A percentile compares a stretch with the other conserved stretches of the same genome.
Evolutionary conservation across 495 filamentous ascomycete species (phyloP).

Genomic region (Cairneyella variabilis): DNA sequence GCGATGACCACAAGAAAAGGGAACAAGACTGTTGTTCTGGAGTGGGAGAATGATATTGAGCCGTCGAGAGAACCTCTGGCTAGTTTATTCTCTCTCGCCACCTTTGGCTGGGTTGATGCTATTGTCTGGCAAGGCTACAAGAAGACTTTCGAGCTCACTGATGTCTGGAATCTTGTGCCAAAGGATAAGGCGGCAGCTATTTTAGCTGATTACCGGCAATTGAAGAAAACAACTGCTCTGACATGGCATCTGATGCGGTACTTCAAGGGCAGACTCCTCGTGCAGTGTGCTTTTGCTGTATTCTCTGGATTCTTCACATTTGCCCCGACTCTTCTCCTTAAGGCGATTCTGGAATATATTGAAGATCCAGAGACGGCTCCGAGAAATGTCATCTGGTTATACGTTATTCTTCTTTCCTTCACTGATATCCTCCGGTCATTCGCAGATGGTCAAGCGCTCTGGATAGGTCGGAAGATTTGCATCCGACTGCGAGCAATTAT

Average conservation of each 20-base stretch:
- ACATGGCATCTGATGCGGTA: constrained; percentile 78
- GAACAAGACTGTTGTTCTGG: constrained; percentile 81
- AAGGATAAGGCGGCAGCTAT: constrained; percentile 82
- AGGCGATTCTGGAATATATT: constrained; percentile 88
- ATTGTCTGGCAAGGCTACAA: constrained; percentile 90
- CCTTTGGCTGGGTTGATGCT: constrained; percentile 86
- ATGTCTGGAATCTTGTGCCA: constrained; percentile 88
- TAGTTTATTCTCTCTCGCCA: constrained; percentile 81
- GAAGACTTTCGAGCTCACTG: constrained; percentile 72
- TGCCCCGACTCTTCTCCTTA: constrained; percentile 84
- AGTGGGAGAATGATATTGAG: constrained; percentile 81
- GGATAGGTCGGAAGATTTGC: constrained; percentile 89
- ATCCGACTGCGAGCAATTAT: constrained; percentile 91
- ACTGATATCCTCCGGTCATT: constrained; percentile 74
- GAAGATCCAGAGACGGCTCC: constrained; percentile 77
- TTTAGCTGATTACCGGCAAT: constrained; percentile 74
- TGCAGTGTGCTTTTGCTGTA: constrained; percentile 77
- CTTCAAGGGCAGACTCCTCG: constrained; percentile 72
- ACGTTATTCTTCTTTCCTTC: constrained; percentile 83
- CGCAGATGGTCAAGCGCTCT: constrained; percentile 83
- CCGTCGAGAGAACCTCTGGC: constrained; percentile 82
- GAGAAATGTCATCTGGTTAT: constrained; percentile 90
- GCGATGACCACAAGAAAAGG: constrained; percentile 82
- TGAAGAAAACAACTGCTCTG: constrained; percentile 78
- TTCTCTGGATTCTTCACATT: constrained; percentile 80